Base-by-base conservation (phyloP, 192 early-diverging fungal species). In the Oehlia diaphana region DNA sequence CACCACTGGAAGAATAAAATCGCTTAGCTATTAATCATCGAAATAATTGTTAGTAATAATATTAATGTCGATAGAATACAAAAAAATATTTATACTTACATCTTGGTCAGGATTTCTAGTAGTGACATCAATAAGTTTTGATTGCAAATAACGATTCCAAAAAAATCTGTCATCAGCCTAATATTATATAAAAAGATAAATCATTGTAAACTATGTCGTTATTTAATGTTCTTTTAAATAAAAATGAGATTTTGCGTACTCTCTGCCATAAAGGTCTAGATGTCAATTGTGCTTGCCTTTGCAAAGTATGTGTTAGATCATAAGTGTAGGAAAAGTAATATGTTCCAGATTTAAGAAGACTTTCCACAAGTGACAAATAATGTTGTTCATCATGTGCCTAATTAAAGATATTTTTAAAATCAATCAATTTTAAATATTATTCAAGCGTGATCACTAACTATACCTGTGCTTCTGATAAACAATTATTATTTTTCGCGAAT, bases 141-240 rank as follows among this genome's bases (percentile, higher is more conserved):
- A 81, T 39, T 89, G 84, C 26, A 96, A 83, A 63, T 90, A 88
- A 37, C 84, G 87, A 87, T 99, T 99, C 95, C 93, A 99, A 83
- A 96, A 98, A 85, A 98, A 99, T 67, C 95, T 89, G 70, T 96
- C 94, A 84, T 97, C 95, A 28, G 96, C 94, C 88, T 94, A 74
- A 31, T 58, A 69, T 53, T n/a, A 14, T 28, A 42, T n/a, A 33
- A 42, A 70, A 76, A 47, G 61, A 72, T 13, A 80, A 73, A 69
- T 77, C 53, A 16, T 58, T 58, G 21, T 58, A 21, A 47, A 12
- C 9, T 12, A 47, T 4, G 44, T 58, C 21, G 16, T 6, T 3
- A 21, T 3, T 14, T 19, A 19, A n/a, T 19, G 14, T 19, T 19
- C 53, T 21, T 58, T 6, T 5, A 14, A 58, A 47, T 47, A 47